A percentile compares a stretch with the other conserved stretches of the same genome.
Evolutionary conservation across 108 stramenopile genomes (phyloP).

Genomic region (Bacterosira constricta): DNA sequence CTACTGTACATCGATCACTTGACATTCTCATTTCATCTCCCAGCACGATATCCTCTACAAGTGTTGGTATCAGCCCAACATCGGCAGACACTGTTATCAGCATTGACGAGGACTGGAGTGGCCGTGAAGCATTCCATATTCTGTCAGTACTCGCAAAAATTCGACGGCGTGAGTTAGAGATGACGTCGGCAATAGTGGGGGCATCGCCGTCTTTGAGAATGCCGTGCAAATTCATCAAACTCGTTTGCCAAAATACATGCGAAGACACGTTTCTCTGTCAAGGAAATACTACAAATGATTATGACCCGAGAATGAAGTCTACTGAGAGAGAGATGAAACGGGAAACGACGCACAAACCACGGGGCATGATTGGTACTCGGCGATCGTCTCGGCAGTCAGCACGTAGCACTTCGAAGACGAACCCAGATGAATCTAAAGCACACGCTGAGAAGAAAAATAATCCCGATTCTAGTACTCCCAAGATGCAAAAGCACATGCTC

Average conservation of each 20-base stretch:
- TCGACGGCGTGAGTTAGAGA: conserved; percentile 6
- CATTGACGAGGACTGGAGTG: conserved; percentile 91
- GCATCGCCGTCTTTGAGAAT: not conserved
- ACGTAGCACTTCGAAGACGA: conserved; percentile 34
- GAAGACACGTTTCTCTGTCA: conserved; percentile 58
- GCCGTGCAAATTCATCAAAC: conserved; percentile 55
- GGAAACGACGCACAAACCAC: conserved; percentile 2
- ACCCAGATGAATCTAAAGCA: conserved; percentile 16
- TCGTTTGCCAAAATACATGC: conserved; percentile 60
- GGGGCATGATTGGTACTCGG: not conserved
- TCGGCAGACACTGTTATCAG: conserved; percentile 68
- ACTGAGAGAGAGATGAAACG: too few species aligned
- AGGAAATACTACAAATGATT: not conserved
- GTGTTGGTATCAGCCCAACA: conserved; percentile 66
- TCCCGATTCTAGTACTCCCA: conserved; percentile 8
- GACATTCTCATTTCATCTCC: conserved; percentile 76
- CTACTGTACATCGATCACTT: conserved; percentile 6
- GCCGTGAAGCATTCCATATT: conserved; percentile 54
- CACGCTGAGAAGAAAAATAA: conserved; percentile 10
- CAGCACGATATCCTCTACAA: conserved; percentile 42
- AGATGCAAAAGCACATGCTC: not conserved
- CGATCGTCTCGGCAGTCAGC: conserved; percentile 32
- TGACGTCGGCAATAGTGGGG: not conserved
- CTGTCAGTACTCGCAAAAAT: conserved; percentile 44
- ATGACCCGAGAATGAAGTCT: not conserved